Conservation (phyloP, 345 rosid species). For the Erucastrum elatum region DNA sequence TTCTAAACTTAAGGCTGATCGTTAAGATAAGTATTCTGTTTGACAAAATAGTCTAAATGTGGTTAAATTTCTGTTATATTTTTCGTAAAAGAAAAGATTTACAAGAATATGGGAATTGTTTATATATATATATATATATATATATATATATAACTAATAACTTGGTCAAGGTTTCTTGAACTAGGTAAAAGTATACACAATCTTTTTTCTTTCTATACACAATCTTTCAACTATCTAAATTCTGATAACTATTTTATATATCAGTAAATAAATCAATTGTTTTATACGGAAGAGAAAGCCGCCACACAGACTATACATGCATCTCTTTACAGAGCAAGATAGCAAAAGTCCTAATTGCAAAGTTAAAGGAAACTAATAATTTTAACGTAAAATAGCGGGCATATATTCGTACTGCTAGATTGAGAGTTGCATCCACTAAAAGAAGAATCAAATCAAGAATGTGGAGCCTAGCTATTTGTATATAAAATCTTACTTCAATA, state of each 20-base stretch:
- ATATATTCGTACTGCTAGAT: conserved; percentile 10
- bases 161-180: neutral
- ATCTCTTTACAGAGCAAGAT: neutral
- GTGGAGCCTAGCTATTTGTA: conserved; percentile 9
- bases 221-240: neutral
- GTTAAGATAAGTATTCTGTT: neutral
- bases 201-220: neutral
- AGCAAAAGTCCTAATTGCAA: conserved; percentile 8
- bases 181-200: neutral
- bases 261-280: neutral
- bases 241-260: neutral
- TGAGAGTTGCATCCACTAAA: conserved; percentile 32
- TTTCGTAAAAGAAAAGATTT: too few species aligned
- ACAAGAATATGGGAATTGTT: too few species aligned
- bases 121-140: too few species aligned
- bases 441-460: conserved; percentile 26
- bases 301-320: neutral
- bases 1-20: neutral
- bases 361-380: neutral
- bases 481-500: conserved; percentile 14
- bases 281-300: neutral
- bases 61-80: neutral
- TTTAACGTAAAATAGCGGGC: neutral
- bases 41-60: conserved; percentile 1
- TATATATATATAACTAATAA: too few species aligned